Evolutionary conservation across 2,329 filamentous ascomycete genomes (phyloP).

Genomic region (Nigrospora sphaerica): DNA sequence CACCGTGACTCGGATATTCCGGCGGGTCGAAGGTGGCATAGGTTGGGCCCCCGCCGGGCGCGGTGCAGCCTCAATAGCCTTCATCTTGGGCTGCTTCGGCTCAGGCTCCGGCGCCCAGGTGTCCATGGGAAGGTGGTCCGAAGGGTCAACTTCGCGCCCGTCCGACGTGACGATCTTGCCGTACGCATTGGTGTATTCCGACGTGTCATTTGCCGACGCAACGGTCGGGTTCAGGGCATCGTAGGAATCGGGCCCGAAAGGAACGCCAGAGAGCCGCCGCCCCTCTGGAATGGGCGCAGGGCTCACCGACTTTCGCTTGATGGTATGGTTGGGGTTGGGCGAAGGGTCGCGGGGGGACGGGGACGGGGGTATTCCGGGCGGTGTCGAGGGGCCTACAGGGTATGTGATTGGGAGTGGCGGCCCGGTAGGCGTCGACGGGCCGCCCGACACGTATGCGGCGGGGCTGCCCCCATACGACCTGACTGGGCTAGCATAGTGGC

Average conservation of each 20-base stretch:
- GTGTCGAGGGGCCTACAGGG: constrained; percentile 12
- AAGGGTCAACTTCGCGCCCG: constrained; percentile 71
- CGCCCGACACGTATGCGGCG: constrained; percentile 28
- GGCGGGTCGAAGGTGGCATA: constrained; percentile 41
- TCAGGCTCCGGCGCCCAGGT: constrained; percentile 74
- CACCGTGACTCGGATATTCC: constrained; percentile 41
- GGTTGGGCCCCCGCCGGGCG: constrained; percentile 46
- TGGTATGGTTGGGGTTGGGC: constrained; percentile 38
- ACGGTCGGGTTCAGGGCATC: constrained; percentile 61
- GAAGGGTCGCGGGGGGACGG: constrained; percentile 1
- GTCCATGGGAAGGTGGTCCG: constrained; percentile 71
- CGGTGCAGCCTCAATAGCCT: constrained; percentile 28
- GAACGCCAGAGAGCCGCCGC: constrained; percentile 51
- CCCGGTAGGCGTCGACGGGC: constrained; percentile 28
- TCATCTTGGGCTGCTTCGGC: constrained; percentile 36
- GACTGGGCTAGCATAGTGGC: too few relatives aligned
- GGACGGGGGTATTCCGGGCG: constrained; percentile 5
- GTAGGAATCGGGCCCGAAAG: constrained; percentile 71
- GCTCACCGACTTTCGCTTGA: constrained; percentile 67
- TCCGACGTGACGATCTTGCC: constrained; percentile 71
- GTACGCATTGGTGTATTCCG: constrained; percentile 43
- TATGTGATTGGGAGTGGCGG: constrained; percentile 16
- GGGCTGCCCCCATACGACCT: constrained; percentile 21
- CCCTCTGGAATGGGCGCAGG: constrained; percentile 51
- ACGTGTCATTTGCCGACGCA: constrained; percentile 25